These are phyloP conservation scores for Suillus subaureus DNA, from an alignment of 768 basidiomycete species.

Conservation along the genomic window DNA sequence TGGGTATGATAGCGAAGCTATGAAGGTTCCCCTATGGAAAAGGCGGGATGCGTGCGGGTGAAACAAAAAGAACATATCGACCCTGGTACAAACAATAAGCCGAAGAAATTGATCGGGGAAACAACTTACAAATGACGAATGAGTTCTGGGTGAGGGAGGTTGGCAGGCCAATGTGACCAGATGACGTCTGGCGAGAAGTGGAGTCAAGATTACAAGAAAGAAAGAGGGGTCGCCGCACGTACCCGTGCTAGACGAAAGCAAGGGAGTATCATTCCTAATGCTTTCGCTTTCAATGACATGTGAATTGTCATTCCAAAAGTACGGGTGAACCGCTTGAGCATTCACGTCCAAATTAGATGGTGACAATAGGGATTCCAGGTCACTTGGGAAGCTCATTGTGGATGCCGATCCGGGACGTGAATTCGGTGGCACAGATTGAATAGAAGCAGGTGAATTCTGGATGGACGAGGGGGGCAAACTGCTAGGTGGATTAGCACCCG, in stretches of 20 bases:
- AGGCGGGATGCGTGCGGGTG: conserved; percentile 75
- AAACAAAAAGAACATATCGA: conserved; percentile 79
- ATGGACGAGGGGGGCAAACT: conserved; percentile 6
- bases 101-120: neutral
- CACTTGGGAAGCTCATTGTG: conserved; percentile 1
- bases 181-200: conserved; percentile 19
- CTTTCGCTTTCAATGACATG: neutral
- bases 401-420: conserved; percentile 3
- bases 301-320: conserved; percentile 1
- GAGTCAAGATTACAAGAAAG: neutral
- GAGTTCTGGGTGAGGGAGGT: conserved; percentile 62
- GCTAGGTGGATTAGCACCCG: conserved; percentile 7
- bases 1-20: conserved; percentile 62
- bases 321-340: neutral
- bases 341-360: neutral
- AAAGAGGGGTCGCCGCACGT: neutral
- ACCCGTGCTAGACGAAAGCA: neutral
- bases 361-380: neutral
- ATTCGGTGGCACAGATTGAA: conserved; percentile 25
- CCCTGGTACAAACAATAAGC: conserved; percentile 38
- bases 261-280: neutral
- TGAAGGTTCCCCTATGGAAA: conserved; percentile 67
- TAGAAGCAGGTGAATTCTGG: conserved; percentile 27
- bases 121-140: conserved; percentile 65
- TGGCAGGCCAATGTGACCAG: conserved; percentile 53